Conservation (phyloP, 495 filamentous ascomycete species). For the Podospora pseudocomata region DNA sequence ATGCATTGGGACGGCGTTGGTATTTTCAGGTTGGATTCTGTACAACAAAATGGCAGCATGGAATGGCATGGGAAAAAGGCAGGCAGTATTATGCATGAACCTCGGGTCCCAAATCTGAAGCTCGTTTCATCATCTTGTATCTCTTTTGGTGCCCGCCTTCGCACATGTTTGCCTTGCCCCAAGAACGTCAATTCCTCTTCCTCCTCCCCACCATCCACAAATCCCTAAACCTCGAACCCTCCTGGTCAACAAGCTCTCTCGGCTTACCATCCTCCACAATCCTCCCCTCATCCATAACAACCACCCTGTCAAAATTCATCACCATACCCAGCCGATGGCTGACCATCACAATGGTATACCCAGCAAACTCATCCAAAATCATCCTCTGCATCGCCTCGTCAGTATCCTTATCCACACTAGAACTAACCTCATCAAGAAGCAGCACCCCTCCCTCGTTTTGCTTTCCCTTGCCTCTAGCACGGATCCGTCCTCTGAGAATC, state of each 20-base stretch:
- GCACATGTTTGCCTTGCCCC: not conserved
- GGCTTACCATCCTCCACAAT: constrained; percentile 45
- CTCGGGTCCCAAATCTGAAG: not conserved
- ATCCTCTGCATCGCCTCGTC: constrained; percentile 44
- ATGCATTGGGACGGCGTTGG: constrained; percentile 17
- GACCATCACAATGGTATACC: constrained; percentile 48
- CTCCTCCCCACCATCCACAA: constrained; percentile 26
- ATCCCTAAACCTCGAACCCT: constrained; percentile 37
- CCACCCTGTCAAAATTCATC: constrained; percentile 45
- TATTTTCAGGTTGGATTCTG: not conserved
- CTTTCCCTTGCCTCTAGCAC: constrained; percentile 15
- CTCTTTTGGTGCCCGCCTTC: not conserved
- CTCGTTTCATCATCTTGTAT: not conserved
- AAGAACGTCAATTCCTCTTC: not conserved
- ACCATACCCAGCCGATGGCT: constrained; percentile 47
- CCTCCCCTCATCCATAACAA: constrained; percentile 42
- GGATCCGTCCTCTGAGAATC: constrained; percentile 43
- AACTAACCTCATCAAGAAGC: constrained; percentile 42
- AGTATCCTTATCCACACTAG: constrained; percentile 45
- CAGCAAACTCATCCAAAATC: constrained; percentile 42
- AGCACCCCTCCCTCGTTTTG: constrained; percentile 28
- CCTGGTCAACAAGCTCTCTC: constrained; percentile 24
- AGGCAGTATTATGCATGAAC: not conserved
- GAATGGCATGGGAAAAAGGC: not conserved
- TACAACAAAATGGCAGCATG: not conserved